These are phyloP conservation scores for Silybum marianum DNA, from an alignment of 129 eudicot species.

Conservation along the genomic window DNA sequence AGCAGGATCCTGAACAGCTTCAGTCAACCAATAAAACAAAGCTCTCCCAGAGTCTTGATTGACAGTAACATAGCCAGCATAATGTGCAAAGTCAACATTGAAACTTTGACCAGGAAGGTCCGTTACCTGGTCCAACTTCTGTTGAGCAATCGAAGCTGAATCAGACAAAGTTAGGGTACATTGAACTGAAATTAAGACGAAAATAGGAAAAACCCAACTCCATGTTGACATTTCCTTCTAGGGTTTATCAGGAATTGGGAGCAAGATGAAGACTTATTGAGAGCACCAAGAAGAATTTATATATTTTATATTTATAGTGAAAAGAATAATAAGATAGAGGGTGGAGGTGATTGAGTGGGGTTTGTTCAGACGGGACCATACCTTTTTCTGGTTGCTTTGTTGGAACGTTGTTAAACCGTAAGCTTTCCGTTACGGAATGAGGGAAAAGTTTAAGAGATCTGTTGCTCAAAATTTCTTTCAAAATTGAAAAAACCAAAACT, in stretches of 20 bases:
- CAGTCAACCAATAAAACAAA: constrained; percentile 90
- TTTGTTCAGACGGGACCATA: constrained; percentile 25
- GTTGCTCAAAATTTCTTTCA: too few species aligned
- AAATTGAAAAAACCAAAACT: too few species aligned
- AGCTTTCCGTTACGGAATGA: constrained; percentile 17
- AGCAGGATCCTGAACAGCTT: constrained; percentile 74
- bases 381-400: constrained; percentile 27
- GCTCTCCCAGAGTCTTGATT: constrained; percentile 68
- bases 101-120: constrained; percentile 80
- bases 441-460: too few species aligned
- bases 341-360: constrained; percentile 6
- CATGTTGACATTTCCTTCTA: constrained; percentile 33
- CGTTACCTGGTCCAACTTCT: constrained; percentile 50
- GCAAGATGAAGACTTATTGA: constrained; percentile 20
- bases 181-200: constrained; percentile 25
- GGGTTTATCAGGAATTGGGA: constrained; percentile 31
- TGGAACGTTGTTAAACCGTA: constrained; percentile 23
- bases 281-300: background rate
- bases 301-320: background rate
- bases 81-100: constrained; percentile 69
- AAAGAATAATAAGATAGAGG: background rate
- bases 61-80: constrained; percentile 81
- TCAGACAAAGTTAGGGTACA: constrained; percentile 31
- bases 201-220: constrained; percentile 40
- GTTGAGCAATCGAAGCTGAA: constrained; percentile 44